These are phyloP conservation scores for Syzygium aqueum DNA, from an alignment of 345 rosid species.

Conservation along the genomic window DNA sequence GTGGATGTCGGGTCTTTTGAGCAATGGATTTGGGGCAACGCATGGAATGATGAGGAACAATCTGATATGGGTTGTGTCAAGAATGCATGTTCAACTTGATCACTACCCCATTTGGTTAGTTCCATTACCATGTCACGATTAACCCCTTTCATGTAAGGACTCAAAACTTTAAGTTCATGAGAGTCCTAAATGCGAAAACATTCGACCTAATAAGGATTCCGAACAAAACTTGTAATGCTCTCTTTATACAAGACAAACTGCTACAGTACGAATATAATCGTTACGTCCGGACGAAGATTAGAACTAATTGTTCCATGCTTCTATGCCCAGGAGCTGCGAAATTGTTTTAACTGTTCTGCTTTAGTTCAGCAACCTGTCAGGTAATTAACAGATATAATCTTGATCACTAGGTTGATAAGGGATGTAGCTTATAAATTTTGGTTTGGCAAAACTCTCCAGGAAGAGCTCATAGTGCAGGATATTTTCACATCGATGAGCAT, in stretches of 20 bases:
- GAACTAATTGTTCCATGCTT: background rate
- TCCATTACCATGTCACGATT: background rate
- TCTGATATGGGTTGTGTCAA: conserved; percentile 72
- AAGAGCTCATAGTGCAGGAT: background rate
- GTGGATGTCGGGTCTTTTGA: conserved; percentile 71
- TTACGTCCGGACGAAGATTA: background rate
- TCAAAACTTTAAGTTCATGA: background rate
- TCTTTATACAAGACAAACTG: background rate
- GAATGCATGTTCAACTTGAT: conserved; percentile 52
- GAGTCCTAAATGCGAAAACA: background rate
- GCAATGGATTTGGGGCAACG: conserved; percentile 70
- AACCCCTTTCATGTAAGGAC: background rate
- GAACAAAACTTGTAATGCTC: background rate
- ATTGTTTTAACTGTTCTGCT: background rate
- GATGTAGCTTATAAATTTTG: background rate
- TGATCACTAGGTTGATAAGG: background rate
- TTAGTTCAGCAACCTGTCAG: background rate
- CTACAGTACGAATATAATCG: background rate
- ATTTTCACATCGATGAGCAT: background rate
- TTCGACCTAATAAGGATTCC: background rate
- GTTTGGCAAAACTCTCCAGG: background rate
- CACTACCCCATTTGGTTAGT: conserved; percentile 56
- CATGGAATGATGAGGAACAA: conserved; percentile 59
- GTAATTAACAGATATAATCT: background rate
- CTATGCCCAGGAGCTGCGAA: background rate